A percentile compares a stretch with the other conserved stretches of the same genome.
Conservation (phyloP, 2,329 filamentous ascomycete genomes). For the Tolypocladium nubicola region DNA sequence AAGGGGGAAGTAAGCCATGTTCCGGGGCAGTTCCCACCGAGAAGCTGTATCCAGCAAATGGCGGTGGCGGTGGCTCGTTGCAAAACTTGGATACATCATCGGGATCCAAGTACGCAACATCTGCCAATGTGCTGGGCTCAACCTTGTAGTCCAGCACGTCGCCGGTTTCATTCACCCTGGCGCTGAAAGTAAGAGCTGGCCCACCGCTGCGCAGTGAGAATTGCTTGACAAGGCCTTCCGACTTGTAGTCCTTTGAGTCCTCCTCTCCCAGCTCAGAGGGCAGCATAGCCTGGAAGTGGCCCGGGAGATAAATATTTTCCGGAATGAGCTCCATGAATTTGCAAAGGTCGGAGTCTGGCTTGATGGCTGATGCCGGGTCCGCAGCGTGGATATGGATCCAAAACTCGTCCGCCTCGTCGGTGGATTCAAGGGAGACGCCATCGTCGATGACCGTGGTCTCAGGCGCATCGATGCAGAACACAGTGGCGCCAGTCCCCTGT, state of each 20-base stretch:
- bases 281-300: conserved; percentile 49
- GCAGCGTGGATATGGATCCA: conserved; percentile 76
- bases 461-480: conserved; percentile 64
- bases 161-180: conserved; percentile 41
- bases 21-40: conserved; percentile 15
- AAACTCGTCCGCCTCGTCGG: conserved; percentile 40
- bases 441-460: conserved; percentile 67
- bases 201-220: conserved; percentile 43
- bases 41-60: conserved; percentile 13
- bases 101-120: conserved; percentile 48
- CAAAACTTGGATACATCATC: conserved; percentile 35
- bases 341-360: conserved; percentile 45
- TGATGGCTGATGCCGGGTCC: conserved; percentile 63
- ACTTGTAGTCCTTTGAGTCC: conserved; percentile 17
- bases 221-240: conserved; percentile 30
- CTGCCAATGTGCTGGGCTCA: conserved; percentile 38
- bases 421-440: conserved; percentile 59
- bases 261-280: conserved; percentile 23
- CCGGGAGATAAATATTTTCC: conserved; percentile 49
- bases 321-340: conserved; percentile 50
- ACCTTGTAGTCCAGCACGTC: conserved; percentile 43
- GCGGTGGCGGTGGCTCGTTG: conserved; percentile 19
- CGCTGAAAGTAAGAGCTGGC: conserved; percentile 52
- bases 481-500: conserved; percentile 45
- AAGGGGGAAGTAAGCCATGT: conserved; percentile 8